phyloP scores from a whole-genome alignment of 768 basidiomycete species.

The Amanita exitialis region DNA sequence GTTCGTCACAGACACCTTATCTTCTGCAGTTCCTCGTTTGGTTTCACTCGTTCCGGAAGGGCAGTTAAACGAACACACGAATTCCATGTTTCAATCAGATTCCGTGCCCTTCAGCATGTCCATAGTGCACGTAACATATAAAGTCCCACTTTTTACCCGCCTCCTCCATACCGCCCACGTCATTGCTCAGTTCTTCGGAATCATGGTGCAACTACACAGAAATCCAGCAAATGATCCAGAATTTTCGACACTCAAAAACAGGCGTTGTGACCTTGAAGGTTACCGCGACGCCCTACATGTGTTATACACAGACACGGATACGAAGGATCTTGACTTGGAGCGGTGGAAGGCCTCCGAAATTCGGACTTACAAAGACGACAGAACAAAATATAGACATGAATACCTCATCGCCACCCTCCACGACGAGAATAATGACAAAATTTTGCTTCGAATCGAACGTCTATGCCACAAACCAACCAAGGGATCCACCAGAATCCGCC shows the following conservation, averaged over 20 bases:
- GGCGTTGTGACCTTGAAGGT: background rate
- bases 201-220: background rate
- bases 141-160: background rate
- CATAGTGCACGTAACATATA: background rate
- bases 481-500: background rate
- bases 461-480: background rate
- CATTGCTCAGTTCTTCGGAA: background rate
- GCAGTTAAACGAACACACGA: background rate
- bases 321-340: background rate
- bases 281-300: background rate
- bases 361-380: background rate
- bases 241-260: background rate
- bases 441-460: background rate
- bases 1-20: too few relatives aligned
- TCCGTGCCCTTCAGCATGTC: background rate
- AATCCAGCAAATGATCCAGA: background rate
- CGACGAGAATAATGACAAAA: background rate
- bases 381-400: background rate
- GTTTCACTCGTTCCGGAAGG: background rate
- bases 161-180: background rate
- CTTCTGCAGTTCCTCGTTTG: background rate
- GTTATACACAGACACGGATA: background rate
- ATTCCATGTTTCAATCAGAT: background rate
- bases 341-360: background rate
- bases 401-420: background rate